Conservation (phyloP, 257 asterid species). For the Lycium ferocissimum region DNA sequence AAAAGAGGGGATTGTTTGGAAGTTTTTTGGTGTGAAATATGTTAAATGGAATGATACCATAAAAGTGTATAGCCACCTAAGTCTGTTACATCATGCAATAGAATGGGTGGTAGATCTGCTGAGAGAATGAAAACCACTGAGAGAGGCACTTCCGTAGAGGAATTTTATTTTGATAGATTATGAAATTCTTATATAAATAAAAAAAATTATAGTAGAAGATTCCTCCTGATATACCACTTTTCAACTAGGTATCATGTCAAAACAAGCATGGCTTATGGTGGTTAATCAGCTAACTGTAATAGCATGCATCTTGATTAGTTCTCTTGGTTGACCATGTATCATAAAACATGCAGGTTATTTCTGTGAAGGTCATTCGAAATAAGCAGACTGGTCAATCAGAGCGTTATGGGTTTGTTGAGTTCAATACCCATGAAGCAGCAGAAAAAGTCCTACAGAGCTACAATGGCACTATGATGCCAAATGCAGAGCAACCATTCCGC, state of each 20-base stretch:
- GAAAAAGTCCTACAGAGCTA: constrained; percentile 81
- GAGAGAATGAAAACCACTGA: neutral
- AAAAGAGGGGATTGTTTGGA: neutral
- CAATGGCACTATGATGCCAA: constrained; percentile 78
- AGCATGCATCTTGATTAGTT: neutral
- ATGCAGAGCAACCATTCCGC: constrained; percentile 83
- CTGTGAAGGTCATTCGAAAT: constrained; percentile 94
- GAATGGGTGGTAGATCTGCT: neutral
- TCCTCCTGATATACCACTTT: neutral
- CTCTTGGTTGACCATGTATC: constrained; percentile 11
- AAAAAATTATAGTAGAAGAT: neutral
- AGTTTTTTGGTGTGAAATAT: neutral
- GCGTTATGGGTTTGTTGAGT: constrained; percentile 92
- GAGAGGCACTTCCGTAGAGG: neutral
- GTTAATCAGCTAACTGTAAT: neutral
- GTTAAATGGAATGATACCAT: neutral
- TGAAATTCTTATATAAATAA: neutral
- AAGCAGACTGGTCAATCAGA: constrained; percentile 98
- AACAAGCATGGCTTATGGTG: neutral
- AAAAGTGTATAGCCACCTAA: neutral
- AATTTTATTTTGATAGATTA: constrained; percentile 6
- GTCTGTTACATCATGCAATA: constrained; percentile 4
- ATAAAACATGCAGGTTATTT: constrained; percentile 59
- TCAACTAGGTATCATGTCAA: neutral
- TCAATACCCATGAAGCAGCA: constrained; percentile 77